Conservation (phyloP, 2,329 filamentous ascomycete genomes). For the Podosphaera leucotricha region DNA sequence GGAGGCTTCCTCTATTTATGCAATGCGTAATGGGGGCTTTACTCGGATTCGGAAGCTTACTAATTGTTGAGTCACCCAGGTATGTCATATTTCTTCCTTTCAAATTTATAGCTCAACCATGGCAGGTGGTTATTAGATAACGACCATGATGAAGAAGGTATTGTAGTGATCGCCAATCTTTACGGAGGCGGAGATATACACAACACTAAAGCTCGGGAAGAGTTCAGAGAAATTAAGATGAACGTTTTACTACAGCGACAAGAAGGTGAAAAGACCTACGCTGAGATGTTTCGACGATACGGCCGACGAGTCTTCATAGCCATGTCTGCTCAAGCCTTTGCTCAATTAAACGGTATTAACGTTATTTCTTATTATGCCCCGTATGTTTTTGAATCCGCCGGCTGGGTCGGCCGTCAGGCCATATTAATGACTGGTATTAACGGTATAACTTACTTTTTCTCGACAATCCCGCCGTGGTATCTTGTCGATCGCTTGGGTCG, state of each 20-base stretch:
- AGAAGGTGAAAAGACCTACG: slow-evolving; percentile 79
- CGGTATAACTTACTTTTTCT: slow-evolving; percentile 69
- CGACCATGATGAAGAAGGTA: slow-evolving; percentile 93
- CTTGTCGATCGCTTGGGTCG: slow-evolving; percentile 82
- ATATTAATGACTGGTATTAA: slow-evolving; percentile 97
- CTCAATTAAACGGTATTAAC: slow-evolving; percentile 96
- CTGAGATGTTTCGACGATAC: slow-evolving; percentile 89
- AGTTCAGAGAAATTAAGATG: slow-evolving; percentile 99
- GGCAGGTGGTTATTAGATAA: slow-evolving; percentile 85
- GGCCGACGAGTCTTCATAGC: slow-evolving; percentile 85
- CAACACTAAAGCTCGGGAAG: slow-evolving; percentile 73
- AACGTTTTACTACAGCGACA: slow-evolving; percentile 78
- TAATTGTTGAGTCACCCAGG: slow-evolving; percentile 94
- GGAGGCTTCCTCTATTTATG: slow-evolving; percentile 74
- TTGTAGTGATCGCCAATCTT: slow-evolving; percentile 91
- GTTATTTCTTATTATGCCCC: slow-evolving; percentile 98
- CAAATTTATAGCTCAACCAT: not conserved
- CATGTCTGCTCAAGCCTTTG: slow-evolving; percentile 91
- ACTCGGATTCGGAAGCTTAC: slow-evolving; percentile 60
- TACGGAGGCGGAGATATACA: slow-evolving; percentile 93
- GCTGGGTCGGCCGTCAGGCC: slow-evolving; percentile 78
- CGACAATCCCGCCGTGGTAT: slow-evolving; percentile 92
- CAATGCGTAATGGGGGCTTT: slow-evolving; percentile 87
- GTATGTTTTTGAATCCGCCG: slow-evolving; percentile 84
- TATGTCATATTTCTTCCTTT: slow-evolving; percentile 16